These are phyloP conservation scores for Penstemon eatonii DNA, from an alignment of 257 asterid species.

Conservation along the genomic window DNA sequence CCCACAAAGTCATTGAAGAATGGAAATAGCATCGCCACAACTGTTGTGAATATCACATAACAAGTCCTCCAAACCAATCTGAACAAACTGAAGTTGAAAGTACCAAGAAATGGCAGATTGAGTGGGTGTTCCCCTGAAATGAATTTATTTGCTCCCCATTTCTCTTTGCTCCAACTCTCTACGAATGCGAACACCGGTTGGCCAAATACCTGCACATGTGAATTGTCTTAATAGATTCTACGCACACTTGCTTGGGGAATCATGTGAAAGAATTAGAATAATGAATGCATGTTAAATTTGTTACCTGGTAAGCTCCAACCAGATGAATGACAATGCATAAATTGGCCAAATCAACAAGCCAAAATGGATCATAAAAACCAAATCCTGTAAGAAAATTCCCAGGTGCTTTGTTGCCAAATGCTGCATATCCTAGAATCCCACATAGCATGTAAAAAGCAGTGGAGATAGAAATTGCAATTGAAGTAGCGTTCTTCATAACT, in stretches of 20 bases:
- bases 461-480: constrained; percentile 41
- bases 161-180: constrained; percentile 36
- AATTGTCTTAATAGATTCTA: no score
- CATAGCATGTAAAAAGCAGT: constrained; percentile 55
- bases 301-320: constrained; percentile 72
- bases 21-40: constrained; percentile 62
- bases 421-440: constrained; percentile 66
- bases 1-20: constrained; percentile 76
- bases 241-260: no score
- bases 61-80: constrained; percentile 59
- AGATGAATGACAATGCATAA: constrained; percentile 64
- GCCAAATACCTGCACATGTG: constrained; percentile 44
- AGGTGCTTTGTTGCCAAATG: constrained; percentile 72
- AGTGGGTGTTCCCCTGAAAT: constrained; percentile 30
- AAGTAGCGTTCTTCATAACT: constrained; percentile 57
- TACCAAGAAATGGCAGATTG: constrained; percentile 27
- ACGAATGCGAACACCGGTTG: constrained; percentile 62
- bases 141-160: constrained; percentile 42
- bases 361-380: constrained; percentile 75
- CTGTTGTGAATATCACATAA: constrained; percentile 50
- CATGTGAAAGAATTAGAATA: no score
- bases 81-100: constrained; percentile 37
- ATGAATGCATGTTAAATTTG: not conserved
- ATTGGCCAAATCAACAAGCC: constrained; percentile 65
- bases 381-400: constrained; percentile 78